A percentile compares a stretch with the other conserved stretches of the same genome.
Conservation (phyloP, 2,329 filamentous ascomycete genomes). For the Venturia asperata region DNA sequence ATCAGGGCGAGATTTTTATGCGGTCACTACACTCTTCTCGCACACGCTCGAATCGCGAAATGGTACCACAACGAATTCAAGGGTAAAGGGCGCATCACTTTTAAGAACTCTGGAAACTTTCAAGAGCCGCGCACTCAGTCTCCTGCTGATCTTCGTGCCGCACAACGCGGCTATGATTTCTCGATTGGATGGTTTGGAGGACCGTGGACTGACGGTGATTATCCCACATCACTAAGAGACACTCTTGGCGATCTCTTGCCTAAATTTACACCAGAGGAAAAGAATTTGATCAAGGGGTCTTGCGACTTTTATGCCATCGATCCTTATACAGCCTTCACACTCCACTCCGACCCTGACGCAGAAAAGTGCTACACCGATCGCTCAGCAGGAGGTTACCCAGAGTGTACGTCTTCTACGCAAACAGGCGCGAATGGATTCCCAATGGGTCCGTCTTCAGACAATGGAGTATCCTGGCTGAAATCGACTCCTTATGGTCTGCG, state of each 20-base stretch:
- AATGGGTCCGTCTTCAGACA: slow-evolving; percentile 38
- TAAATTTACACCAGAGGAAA: slow-evolving; percentile 33
- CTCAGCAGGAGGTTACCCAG: slow-evolving; percentile 35
- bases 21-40: slow-evolving; percentile 39
- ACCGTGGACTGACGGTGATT: slow-evolving; percentile 42
- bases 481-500: slow-evolving; percentile 36
- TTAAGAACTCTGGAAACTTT: slow-evolving; percentile 40
- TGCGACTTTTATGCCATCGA: slow-evolving; percentile 41
- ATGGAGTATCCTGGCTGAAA: slow-evolving; percentile 37
- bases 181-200: slow-evolving; percentile 50
- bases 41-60: slow-evolving; percentile 38
- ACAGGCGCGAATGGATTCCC: slow-evolving; percentile 38
- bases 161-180: slow-evolving; percentile 37
- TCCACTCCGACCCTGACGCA: slow-evolving; percentile 30
- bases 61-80: slow-evolving; percentile 43
- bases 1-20: slow-evolving; percentile 38
- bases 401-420: slow-evolving; percentile 34
- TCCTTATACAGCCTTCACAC: slow-evolving; percentile 27
- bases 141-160: slow-evolving; percentile 32
- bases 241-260: slow-evolving; percentile 37
- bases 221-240: slow-evolving; percentile 34
- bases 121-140: slow-evolving; percentile 28
- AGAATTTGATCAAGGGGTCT: slow-evolving; percentile 37
- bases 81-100: slow-evolving; percentile 36
- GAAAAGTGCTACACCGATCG: slow-evolving; percentile 38